Conservation (phyloP, 805 yeast species). For the Saturnispora sanitii region DNA sequence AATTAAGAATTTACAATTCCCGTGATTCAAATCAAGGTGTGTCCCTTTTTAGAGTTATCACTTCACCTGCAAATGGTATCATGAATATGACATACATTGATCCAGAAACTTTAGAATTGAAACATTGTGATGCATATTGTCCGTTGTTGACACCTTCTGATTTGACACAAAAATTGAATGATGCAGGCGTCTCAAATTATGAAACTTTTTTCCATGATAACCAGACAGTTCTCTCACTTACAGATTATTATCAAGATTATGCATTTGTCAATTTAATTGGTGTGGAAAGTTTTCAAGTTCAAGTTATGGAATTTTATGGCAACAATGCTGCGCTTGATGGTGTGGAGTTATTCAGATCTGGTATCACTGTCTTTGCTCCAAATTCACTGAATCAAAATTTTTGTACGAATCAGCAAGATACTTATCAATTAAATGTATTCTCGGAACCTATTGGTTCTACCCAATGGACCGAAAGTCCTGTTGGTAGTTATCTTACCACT, state of each 20-base stretch:
- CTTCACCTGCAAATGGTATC: constrained; percentile 76
- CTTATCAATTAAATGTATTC: constrained; percentile 6
- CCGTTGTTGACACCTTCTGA: constrained; percentile 44
- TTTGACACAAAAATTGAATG: constrained; percentile 17
- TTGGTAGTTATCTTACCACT: constrained; percentile 19
- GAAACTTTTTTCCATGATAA: constrained; percentile 15
- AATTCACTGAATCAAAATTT: constrained; percentile 44
- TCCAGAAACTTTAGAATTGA: constrained; percentile 48
- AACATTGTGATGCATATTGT: constrained; percentile 81
- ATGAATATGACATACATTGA: constrained; percentile 86
- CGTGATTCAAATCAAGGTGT: constrained; percentile 34
- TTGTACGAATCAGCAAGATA: constrained; percentile 4
- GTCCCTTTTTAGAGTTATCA: constrained; percentile 58
- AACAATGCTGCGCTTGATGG: constrained; percentile 59
- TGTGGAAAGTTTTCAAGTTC: constrained; percentile 51
- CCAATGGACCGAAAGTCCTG: constrained; percentile 18
- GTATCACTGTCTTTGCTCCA: constrained; percentile 62
- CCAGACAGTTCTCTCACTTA: constrained; percentile 11
- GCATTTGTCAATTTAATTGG: constrained; percentile 61
- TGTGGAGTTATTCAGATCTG: constrained; percentile 55
- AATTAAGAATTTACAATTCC: constrained; percentile 63
- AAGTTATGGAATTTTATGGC: constrained; percentile 63
- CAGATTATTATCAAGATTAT: constrained; percentile 62
- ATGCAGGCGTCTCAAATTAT: constrained; percentile 5
- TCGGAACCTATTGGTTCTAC: constrained; percentile 14